A percentile compares a stretch with the other conserved stretches of the same genome.
phyloP scores from a whole-genome alignment of 2,329 filamentous ascomycete genomes.

The Botryotinia narcissicola region DNA sequence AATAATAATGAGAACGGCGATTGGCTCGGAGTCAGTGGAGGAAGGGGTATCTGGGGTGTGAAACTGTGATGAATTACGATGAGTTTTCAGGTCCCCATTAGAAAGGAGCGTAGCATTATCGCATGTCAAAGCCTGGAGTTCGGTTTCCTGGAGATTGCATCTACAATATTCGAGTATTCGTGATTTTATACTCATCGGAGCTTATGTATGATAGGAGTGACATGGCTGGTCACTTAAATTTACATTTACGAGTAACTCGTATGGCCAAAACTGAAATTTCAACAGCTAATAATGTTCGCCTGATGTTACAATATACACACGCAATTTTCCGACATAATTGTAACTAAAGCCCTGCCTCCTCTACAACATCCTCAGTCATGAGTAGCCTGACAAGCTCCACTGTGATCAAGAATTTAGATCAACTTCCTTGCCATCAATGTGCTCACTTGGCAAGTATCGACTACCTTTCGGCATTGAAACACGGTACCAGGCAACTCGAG shows the following conservation, averaged over 20 bases:
- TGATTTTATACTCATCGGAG: conserved; percentile 23
- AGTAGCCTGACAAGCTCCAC: conserved; percentile 59
- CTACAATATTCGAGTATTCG: conserved; percentile 29
- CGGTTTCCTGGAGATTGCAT: conserved; percentile 27
- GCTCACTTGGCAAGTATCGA: conserved; percentile 18
- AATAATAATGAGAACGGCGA: conserved; percentile 66
- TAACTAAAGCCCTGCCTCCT: background rate
- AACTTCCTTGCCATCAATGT: conserved; percentile 48
- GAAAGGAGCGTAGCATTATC: conserved; percentile 22
- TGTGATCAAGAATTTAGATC: conserved; percentile 56
- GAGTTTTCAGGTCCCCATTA: conserved; percentile 22
- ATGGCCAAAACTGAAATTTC: background rate
- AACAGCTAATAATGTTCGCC: background rate
- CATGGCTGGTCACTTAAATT: background rate
- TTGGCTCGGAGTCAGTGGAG: conserved; percentile 80
- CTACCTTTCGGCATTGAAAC: conserved; percentile 38
- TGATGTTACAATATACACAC: background rate
- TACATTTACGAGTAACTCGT: conserved; percentile 14
- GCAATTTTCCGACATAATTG: background rate
- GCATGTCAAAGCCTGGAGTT: conserved; percentile 33
- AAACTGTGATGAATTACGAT: conserved; percentile 34
- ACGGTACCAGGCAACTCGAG: conserved; percentile 60
- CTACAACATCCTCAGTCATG: conserved; percentile 36
- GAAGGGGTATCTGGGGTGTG: conserved; percentile 73
- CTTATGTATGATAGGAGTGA: conserved; percentile 27